Evolutionary conservation across 148 eudicot species (phyloP).

Genomic region (Rhododendron ferrugineum): DNA sequence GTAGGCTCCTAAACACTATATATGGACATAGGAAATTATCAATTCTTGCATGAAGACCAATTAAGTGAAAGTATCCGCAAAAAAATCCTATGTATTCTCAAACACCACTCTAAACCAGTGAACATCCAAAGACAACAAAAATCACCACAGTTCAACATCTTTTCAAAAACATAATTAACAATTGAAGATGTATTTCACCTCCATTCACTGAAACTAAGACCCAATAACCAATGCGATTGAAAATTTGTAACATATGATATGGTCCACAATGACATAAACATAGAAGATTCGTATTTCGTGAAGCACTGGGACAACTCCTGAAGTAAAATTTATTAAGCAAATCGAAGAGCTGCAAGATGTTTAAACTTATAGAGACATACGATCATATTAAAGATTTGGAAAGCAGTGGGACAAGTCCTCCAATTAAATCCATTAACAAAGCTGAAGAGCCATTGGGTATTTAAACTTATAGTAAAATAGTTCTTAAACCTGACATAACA

Average conservation of each 20-base stretch:
- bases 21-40: neutral
- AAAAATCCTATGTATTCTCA: neutral
- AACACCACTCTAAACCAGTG: neutral
- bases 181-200: neutral
- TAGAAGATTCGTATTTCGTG: neutral
- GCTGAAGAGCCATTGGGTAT: neutral
- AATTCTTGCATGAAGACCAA: neutral
- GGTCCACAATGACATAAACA: neutral
- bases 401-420: neutral
- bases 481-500: neutral
- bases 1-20: too few relatives aligned
- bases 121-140: neutral
- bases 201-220: neutral
- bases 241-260: neutral
- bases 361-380: neutral
- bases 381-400: neutral
- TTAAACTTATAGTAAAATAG: neutral
- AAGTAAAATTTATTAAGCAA: neutral
- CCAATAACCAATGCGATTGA: neutral
- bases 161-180: neutral
- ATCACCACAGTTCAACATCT: neutral
- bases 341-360: neutral
- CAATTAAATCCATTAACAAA: neutral
- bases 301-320: neutral
- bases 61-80: neutral